Percentiles rank a stretch among this genome's conserved stretches.
phyloP scores from a whole-genome alignment of 352 stramenopile species.

The Globisporangium carolinianum region DNA sequence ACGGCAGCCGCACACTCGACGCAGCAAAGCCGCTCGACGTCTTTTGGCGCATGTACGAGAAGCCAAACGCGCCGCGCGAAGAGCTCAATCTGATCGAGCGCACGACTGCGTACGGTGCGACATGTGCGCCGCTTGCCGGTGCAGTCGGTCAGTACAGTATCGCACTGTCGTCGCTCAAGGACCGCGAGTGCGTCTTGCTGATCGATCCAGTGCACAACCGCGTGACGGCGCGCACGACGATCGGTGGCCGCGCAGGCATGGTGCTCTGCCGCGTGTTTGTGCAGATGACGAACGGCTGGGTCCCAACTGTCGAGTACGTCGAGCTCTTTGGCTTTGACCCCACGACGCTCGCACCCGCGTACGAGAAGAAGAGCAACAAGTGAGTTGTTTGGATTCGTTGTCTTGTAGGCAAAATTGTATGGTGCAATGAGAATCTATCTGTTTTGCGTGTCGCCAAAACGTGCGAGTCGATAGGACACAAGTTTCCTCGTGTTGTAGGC shows the following conservation, averaged over 20 bases:
- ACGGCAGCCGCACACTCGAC: constrained; percentile 23
- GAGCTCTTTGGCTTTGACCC: constrained; percentile 78
- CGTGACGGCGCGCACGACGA: constrained; percentile 58
- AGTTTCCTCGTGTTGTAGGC: not conserved
- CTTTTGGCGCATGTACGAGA: constrained; percentile 87
- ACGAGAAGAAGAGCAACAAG: constrained; percentile 85
- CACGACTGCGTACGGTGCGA: constrained; percentile 74
- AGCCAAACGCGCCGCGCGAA: constrained; percentile 53
- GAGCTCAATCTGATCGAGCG: constrained; percentile 84
- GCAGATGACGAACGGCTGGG: constrained; percentile 79
- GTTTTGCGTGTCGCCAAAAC: not conserved
- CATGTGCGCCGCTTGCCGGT: constrained; percentile 28
- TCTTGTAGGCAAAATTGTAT: constrained; percentile 3
- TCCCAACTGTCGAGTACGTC: constrained; percentile 77
- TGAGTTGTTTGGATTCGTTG: constrained; percentile 5
- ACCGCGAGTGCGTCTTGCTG: constrained; percentile 54
- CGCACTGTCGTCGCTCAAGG: constrained; percentile 56
- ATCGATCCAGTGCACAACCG: constrained; percentile 43
- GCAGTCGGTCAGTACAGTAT: constrained; percentile 34
- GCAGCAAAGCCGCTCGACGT: constrained; percentile 56
- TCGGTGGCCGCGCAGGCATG: constrained; percentile 55
- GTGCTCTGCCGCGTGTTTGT: constrained; percentile 75
- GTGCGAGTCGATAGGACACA: too few species aligned
- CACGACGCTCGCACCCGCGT: constrained; percentile 46
- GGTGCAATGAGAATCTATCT: constrained; percentile 11